Conservation (phyloP, 495 filamentous ascomycete genomes). For the Aspergillus panamensis region DNA sequence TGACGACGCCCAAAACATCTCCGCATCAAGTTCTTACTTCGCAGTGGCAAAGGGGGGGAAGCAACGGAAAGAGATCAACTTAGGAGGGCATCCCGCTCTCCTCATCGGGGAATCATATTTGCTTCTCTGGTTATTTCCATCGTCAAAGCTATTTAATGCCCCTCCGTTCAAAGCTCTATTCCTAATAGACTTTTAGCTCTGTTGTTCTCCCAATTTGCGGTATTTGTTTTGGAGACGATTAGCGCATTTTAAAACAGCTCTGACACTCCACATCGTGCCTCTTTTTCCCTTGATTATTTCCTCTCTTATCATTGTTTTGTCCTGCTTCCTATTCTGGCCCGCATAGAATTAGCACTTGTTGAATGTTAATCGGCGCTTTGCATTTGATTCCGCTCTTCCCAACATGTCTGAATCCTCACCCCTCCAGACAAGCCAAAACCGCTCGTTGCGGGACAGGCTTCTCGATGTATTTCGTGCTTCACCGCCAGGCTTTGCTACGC, state of each 20-base stretch:
- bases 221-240: too few species aligned
- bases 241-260: too few species aligned
- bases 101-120: background rate
- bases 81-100: background rate
- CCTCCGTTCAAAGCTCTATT: too few species aligned
- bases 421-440: constrained; percentile 25
- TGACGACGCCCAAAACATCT: constrained; percentile 3
- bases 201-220: too few species aligned
- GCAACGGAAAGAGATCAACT: background rate
- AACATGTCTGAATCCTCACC: constrained; percentile 34
- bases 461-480: constrained; percentile 33
- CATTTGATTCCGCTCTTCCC: background rate
- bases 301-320: background rate
- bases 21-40: background rate
- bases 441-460: constrained; percentile 38
- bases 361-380: background rate
- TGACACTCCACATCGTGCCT: background rate
- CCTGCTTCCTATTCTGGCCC: background rate
- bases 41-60: background rate
- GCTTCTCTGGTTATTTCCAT: too few species aligned
- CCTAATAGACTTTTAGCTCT: too few species aligned
- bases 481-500: constrained; percentile 1
- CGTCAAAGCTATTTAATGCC: too few species aligned
- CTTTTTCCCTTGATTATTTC: too few species aligned
- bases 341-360: background rate